Evolutionary conservation across 2,329 filamentous ascomycete species (phyloP), one percentile per base, ranked within the genome.

Genomic region (Beauveria rudraprayagi): DNA sequence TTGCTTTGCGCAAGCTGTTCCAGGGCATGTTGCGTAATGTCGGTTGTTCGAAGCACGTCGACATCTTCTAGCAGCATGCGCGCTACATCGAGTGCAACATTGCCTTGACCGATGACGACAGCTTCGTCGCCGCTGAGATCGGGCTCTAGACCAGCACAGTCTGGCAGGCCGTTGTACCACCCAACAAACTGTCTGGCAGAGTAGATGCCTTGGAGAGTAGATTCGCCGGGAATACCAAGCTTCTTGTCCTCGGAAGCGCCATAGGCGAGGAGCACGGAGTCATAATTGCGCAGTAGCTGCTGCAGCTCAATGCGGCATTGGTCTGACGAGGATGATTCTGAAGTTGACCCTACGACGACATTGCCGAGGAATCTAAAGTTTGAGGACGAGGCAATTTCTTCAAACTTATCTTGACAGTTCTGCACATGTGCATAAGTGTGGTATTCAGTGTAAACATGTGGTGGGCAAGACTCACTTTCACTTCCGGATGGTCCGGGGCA

Each of bases 401-500:
- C 86, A 68, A 99, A 97, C 68, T 91, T 96, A 16, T 94, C 91
- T 77, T 96, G 88, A 72, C 93, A 97, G 71, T 97, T 97, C 91
- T 95, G 70, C 19, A 57, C 24, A 22, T 41, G 40, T 34, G 62
- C 24, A 34, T 60, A 19, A 61, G 58, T 10, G 43, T 24, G 9
- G 5, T 50, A 34, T 9, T 5, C 11, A 46, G 8, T 50, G 48
- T 14, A 22, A 22, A 22, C 4, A 44, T 16, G 26, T 11, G 22
- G 5, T n/a, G 40, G 44, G 24, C 30, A 16, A 14, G 54, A 61
- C 75, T 63, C 77, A 94, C 91, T 85, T 99, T 99, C 66, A 99
- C 94, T 77, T 99, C 93, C 0, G 94, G 93, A 75, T 99, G 94
- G 72, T 99, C 94, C 5, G 94, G 94, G n/a, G 94, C 95, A 62